Evolutionary conservation across 2,329 filamentous ascomycete genomes (phyloP).

Genomic region (Neofusicoccum cordaticola): DNA sequence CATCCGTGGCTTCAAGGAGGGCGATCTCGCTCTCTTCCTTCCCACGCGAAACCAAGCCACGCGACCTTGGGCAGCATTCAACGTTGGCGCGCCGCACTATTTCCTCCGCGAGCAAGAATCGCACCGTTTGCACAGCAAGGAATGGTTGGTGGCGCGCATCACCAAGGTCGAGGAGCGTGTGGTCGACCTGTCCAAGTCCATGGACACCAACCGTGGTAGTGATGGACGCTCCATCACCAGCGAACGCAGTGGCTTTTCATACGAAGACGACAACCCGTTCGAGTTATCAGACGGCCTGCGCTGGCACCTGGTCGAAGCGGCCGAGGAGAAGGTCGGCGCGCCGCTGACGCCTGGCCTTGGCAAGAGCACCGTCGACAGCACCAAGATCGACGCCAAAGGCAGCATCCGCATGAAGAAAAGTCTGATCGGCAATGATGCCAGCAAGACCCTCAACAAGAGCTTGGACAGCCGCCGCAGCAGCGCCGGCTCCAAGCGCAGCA

Average conservation of each 20-base stretch:
- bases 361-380: conserved; percentile 86
- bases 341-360: conserved; percentile 89
- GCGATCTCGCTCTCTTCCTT: conserved; percentile 88
- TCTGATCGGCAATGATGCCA: conserved; percentile 44
- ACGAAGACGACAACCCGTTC: conserved; percentile 94
- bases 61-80: conserved; percentile 96
- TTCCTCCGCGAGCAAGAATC: conserved; percentile 91
- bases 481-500: conserved; percentile 74
- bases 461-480: conserved; percentile 89
- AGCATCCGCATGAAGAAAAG: conserved; percentile 51
- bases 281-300: conserved; percentile 90
- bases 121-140: conserved; percentile 77
- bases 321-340: conserved; percentile 83
- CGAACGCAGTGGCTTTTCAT: conserved; percentile 45
- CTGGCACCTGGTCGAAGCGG: conserved; percentile 94
- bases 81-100: conserved; percentile 94
- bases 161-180: conserved; percentile 87
- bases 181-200: conserved; percentile 82
- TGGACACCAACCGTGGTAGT: conserved; percentile 52
- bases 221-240: conserved; percentile 50
- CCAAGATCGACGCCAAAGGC: conserved; percentile 81
- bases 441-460: conserved; percentile 67
- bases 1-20: conserved; percentile 92
- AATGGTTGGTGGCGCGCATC: conserved; percentile 97
- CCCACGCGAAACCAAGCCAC: conserved; percentile 93